Percentiles rank a stretch among this genome's conserved stretches.
Conservation (phyloP, 805 yeast species). For the Starmerella scarabaei region DNA sequence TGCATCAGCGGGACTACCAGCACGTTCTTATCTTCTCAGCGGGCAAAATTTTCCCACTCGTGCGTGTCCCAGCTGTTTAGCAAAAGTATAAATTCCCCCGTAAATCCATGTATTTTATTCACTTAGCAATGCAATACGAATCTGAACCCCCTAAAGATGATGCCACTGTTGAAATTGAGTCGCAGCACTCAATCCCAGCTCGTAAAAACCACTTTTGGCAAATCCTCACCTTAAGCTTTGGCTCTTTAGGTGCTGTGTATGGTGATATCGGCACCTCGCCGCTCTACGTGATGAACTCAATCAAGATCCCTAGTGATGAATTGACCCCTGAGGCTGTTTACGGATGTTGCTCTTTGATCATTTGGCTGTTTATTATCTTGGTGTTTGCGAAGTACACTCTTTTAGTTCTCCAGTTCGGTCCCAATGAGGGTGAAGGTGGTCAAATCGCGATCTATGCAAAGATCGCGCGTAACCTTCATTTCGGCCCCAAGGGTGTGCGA, state of each 20-base stretch:
- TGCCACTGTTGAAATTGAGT: not conserved
- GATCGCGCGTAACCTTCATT: slow-evolving; percentile 36
- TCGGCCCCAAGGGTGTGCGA: slow-evolving; percentile 20
- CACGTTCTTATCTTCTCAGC: too few species aligned
- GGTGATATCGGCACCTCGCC: slow-evolving; percentile 57
- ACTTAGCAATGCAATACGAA: not conserved
- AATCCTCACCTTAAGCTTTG: slow-evolving; percentile 26
- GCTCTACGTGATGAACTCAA: slow-evolving; percentile 28
- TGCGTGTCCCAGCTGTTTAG: not conserved
- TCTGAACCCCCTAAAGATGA: not conserved
- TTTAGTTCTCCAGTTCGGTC: slow-evolving; percentile 39
- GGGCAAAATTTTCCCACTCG: too few species aligned
- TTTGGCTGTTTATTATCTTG: slow-evolving; percentile 42
- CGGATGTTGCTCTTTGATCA: slow-evolving; percentile 42
- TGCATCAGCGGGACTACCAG: too few species aligned
- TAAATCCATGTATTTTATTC: not conserved
- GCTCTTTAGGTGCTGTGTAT: slow-evolving; percentile 49
- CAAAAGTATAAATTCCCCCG: too few species aligned
- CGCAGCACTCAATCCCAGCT: not conserved
- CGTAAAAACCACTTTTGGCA: too few species aligned
- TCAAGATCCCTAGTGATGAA: slow-evolving; percentile 3
- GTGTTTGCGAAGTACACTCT: slow-evolving; percentile 41
- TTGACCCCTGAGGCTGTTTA: slow-evolving; percentile 33
- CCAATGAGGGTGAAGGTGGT: slow-evolving; percentile 51
- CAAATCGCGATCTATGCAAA: slow-evolving; percentile 52